Base-by-base conservation (phyloP, 768 basidiomycete genomes). In the Jaapia argillacea region DNA sequence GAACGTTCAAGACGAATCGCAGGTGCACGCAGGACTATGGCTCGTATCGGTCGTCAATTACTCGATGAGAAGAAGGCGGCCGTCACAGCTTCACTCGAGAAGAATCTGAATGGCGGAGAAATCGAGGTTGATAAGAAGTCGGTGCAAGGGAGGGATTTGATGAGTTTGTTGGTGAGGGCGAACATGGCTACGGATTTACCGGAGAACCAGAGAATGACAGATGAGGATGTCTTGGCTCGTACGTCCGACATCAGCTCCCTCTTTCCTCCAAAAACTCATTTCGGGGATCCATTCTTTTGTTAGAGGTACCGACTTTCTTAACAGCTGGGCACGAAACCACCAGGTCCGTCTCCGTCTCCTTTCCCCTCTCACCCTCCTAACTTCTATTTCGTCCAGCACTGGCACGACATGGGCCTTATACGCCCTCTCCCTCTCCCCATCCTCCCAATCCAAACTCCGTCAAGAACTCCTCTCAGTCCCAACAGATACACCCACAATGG, bases 401-500 rank as follows among this genome's bases (percentile, higher is more conserved):
- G 70, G 64, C 1, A 64, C 70, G 2, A 66, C 69, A 2, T 86
- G 82, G 81, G 70, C 74, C 4, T 58, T 85, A 0, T 80, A 66
- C 50, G 70, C 72, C 1, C 62, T 86, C 5, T 61, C 72, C 0
- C 63, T 71, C 46, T 48, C 72, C 35, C 66, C 66, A 0, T 61
- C 67, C 1, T 59, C 72, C 3, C 81, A 85, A 48, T 59, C 51
- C 6, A 73, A 72, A 48, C 67, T 88, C 0, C 68, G 80, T 1
- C 66, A 73, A 1, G 83, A 87, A 51, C 62, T 81, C 1, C 57
- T 73, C 5, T 53, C 60, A 0, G 61, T 79, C 7, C 52, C 65
- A 1, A 77, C 74, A 0, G 75, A 81, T 6, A 72, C 60, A 1
- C 82, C 83, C 2, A 68, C 70, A 3, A 83, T 85, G 77, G 84